Base-by-base conservation (phyloP, 2,329 filamentous ascomycete genomes). In the Fusarium floridanum region DNA sequence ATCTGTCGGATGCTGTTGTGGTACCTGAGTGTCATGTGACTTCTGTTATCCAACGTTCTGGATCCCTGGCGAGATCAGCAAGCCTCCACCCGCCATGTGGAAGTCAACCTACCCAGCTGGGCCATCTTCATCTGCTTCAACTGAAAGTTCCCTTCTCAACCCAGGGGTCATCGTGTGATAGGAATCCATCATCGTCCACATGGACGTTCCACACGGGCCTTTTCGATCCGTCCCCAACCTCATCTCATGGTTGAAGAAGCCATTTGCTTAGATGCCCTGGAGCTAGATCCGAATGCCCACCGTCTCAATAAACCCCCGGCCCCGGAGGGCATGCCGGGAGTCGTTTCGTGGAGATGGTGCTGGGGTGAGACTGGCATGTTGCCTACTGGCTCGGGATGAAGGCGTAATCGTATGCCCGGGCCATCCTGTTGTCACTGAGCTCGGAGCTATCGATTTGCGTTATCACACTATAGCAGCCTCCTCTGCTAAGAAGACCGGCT, bases 11-110 rank as follows among this genome's bases (percentile, higher is more conserved):
- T 73, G 56, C 59, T 56, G 32, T 73, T 24, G 22, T 53, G 24
- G 61, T 64, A 37, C 53, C 29, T 39, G 56, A 17, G 11, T 57
- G 48, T 77, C 76, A 77, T 78, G 76, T 76, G 77, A 77, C 68
- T 36, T 20, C 36, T 61, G 59, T 45, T 55, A 41, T 48, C 64
- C 45, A 70, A 62, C 50, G 43, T 61, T 45, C 62, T 14, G 57
- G 36, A 55, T 59, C 57, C 63, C 57, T 71, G 37, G 59, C 59
- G 60, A 66, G 61, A 67, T 67, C 70, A 60, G 57, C 65, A 66
- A 32, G 62, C 74, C 62, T 67, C 67, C 66, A 66, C 68, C 67
- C 41, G 64, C 68, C 68, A 72, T 72, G 66, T 74, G 68, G 69
- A 55, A 72, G 55, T 50, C 66, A 68, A 48, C 22, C 61, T 57